Base-by-base conservation (phyloP, 345 rosid genomes). In the Eutrema heterophyllum region DNA sequence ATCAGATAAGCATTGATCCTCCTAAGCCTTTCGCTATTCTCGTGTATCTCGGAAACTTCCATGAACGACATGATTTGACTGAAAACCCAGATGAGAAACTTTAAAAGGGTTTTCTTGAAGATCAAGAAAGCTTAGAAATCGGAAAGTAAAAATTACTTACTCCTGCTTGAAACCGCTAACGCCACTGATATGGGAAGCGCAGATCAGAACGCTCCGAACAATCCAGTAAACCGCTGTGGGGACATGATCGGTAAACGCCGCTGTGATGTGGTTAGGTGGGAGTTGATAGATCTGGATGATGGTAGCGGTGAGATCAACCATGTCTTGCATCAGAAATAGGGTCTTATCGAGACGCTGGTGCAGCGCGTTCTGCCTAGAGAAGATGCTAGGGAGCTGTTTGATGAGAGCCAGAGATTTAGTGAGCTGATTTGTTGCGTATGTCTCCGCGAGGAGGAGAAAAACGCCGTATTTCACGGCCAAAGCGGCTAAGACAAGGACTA, bases 221-320 rank as follows among this genome's bases (percentile, higher is more conserved):
- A 92, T 87, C 98, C 96, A 90, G 71, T 90, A 88, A 50, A 93
- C 95, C 9, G 97, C 88, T 26, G 83, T 68, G 9, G 98, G 96
- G 39, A 90, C 70, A 45, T 83, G 87, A 13, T 83, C 85, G 0
- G 87, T 63, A 55, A 64, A 43, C 33, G 81, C 92, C 1, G 53
- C 0, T 38, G 92, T 44, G 54, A 86, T 82, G 79, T 90, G 88
- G n/a, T 71, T 77, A 4, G 85, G 46, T 11, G 97, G 93, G 30
- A 93, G 87, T 53, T 85, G 86, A 67, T 77, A 83, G 57, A 85
- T 79, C n/a, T 82, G 81, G 15, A 89, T 78, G 50, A 89, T 76
- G 64, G 88, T 84, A 57, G 78, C 78, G 67, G 88, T 85, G 54
- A 86, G 79, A 21, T 89, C 90, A 16, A 90, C 60, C 89, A 85